Conservation (phyloP, 208 protist species). For the Acanthamoeba lenticulata region DNA sequence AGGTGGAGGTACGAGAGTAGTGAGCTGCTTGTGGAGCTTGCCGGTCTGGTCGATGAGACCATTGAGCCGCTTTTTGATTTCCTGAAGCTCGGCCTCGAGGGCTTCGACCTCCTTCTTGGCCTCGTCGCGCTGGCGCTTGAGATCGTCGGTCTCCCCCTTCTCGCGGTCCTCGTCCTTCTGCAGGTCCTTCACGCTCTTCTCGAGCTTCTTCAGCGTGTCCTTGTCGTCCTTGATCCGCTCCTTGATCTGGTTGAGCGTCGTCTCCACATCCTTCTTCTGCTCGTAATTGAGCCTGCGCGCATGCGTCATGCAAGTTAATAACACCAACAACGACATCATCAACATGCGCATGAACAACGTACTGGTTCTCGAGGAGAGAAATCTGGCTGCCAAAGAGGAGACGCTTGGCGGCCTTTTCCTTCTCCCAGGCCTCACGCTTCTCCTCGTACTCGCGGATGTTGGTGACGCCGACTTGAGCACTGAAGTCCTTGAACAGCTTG, state of each 20-base stretch:
- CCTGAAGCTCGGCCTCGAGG: constrained; percentile 76
- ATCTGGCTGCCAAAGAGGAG: constrained; percentile 71
- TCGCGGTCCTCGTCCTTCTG: constrained; percentile 81
- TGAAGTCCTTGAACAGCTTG: constrained; percentile 92
- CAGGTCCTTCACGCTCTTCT: not conserved
- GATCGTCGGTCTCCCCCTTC: constrained; percentile 81
- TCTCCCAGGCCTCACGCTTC: constrained; percentile 49
- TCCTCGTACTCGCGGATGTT: constrained; percentile 93
- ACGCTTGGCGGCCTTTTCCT: constrained; percentile 82
- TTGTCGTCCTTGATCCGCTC: constrained; percentile 68
- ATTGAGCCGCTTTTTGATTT: constrained; percentile 44
- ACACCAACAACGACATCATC: not conserved
- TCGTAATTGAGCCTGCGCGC: constrained; percentile 68
- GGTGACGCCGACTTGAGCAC: constrained; percentile 88
- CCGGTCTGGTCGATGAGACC: constrained; percentile 1
- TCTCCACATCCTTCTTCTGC: constrained; percentile 66
- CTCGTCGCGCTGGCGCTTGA: constrained; percentile 77
- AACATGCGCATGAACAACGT: constrained; percentile 15
- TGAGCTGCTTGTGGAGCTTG: constrained; percentile 40
- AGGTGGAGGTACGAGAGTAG: constrained; percentile 1
- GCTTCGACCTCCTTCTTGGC: constrained; percentile 82
- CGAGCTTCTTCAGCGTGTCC: constrained; percentile 47
- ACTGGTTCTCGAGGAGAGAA: constrained; percentile 63
- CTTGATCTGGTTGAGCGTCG: constrained; percentile 64
- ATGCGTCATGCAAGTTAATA: no score